Base-by-base conservation (phyloP, 805 yeast species). In the Cyberlindnera xishuangbannaensis region DNA sequence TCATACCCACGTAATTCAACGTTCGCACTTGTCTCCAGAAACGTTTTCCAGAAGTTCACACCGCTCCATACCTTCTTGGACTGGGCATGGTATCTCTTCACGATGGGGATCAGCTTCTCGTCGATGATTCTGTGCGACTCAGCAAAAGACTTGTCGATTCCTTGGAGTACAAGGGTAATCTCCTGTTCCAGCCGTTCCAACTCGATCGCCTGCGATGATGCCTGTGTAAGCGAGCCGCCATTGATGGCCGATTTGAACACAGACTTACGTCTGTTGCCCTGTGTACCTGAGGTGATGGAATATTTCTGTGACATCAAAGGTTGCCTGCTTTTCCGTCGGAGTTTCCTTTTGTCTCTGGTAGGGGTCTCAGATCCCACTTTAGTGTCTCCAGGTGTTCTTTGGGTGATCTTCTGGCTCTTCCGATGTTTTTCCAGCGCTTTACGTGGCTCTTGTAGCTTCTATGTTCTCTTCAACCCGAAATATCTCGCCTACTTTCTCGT, bases 161-260 rank as follows among this genome's bases (percentile, higher is more conserved):
- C 79, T 55, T 85, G 95, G 30, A 87, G 59, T 6, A 78, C 73
- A 33, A 81, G 55, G 0, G 95, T 84, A 26, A 84, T 82, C 50
- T 78, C 82, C 53, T 83, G 94, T 48, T 86, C 95, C 27, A 84
- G 55, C 46, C 73, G 65, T 48, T 85, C 94, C 49, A 79, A 34
- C 29, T 53, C 57, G 5, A 44, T 40, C 4, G 56, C 47, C 30
- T 53, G 56, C 6, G 44, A 36, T 0, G 55, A 39, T 1, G 53
- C 41, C 30, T 47, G 54, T 4, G 27, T 32, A n/a, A 40, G 10
- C 15, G 40, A 36, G 5, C 45, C 26, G 30, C 33, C 40, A 30
- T 37, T 46, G 14, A 33, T 12, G 4, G 37, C 33, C 1, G 55
- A 44, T 4, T 45, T 44, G 29, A 50, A 50, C 12, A 52, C 41